These are phyloP conservation scores for Polymyxa betae DNA, from an alignment of 208 protist genomes.

Conservation along the genomic window DNA sequence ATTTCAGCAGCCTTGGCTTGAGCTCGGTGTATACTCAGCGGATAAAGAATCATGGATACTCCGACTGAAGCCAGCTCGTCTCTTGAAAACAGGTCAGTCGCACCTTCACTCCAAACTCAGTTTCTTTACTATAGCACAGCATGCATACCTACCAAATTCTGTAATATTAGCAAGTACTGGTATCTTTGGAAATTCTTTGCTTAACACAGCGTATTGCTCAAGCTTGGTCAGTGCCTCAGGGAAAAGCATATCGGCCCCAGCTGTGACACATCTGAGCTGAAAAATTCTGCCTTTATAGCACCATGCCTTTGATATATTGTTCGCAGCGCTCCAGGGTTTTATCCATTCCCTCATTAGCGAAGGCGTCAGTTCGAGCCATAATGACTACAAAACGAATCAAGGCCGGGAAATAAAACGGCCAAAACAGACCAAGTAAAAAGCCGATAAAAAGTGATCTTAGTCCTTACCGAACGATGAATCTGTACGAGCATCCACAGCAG, in stretches of 20 bases:
- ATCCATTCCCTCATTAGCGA: constrained; percentile 71
- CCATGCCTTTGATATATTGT: not conserved
- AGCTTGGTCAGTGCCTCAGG: constrained; percentile 70
- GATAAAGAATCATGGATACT: constrained; percentile 69
- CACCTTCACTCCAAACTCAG: constrained; percentile 27
- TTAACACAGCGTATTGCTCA: constrained; percentile 64
- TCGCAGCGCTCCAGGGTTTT: not conserved
- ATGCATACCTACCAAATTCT: constrained; percentile 64
- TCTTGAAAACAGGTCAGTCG: constrained; percentile 67
- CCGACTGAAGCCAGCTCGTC: constrained; percentile 60
- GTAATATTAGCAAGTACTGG: constrained; percentile 70
- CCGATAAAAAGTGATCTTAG: no score
- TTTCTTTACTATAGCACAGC: not conserved
- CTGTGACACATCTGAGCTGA: constrained; percentile 62
- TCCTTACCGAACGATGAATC: constrained; percentile 21
- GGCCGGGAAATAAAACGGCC: constrained; percentile 58
- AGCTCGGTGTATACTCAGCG: constrained; percentile 66
- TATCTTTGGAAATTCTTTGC: constrained; percentile 57
- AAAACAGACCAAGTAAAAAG: constrained; percentile 55
- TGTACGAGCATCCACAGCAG: constrained; percentile 4
- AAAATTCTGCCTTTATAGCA: not conserved
- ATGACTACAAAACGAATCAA: constrained; percentile 69
- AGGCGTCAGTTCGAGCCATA: constrained; percentile 70
- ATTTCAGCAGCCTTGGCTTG: constrained; percentile 61
- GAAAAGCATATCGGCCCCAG: constrained; percentile 73